Evolutionary conservation across 2,329 filamentous ascomycete genomes (phyloP).

Genomic region (Pseudocercospora vitis): DNA sequence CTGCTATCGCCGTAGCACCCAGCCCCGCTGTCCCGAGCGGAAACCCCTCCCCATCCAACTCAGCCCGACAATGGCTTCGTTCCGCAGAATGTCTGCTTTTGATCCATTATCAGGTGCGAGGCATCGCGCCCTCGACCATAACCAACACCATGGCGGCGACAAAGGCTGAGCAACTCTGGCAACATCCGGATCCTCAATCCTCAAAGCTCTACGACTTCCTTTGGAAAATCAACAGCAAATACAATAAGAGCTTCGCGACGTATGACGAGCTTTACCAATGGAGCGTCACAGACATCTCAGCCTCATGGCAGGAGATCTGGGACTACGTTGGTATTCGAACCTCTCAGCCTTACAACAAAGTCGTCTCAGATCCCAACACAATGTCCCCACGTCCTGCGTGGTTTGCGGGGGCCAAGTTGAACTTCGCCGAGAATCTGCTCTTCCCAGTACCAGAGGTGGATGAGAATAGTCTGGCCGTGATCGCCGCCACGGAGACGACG

Average conservation of each 20-base stretch:
- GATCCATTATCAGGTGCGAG: not conserved
- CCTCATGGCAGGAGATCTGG: constrained; percentile 87
- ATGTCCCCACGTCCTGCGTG: constrained; percentile 89
- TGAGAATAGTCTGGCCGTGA: constrained; percentile 66
- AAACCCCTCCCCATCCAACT: too few relatives aligned
- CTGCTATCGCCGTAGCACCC: too few relatives aligned
- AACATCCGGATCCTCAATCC: constrained; percentile 43
- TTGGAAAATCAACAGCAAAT: constrained; percentile 65
- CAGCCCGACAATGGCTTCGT: too few relatives aligned
- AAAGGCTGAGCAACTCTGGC: constrained; percentile 35
- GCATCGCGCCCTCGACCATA: not conserved
- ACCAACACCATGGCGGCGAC: not conserved
- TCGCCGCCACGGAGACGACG: constrained; percentile 75
- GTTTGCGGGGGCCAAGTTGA: constrained; percentile 75
- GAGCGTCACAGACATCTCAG: constrained; percentile 73
- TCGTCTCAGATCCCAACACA: constrained; percentile 63
- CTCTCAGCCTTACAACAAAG: constrained; percentile 63
- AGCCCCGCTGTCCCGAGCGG: too few relatives aligned
- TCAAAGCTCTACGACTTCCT: constrained; percentile 51
- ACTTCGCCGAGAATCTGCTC: constrained; percentile 93
- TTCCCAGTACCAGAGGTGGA: constrained; percentile 65
- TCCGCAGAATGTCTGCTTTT: not conserved
- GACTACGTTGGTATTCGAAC: constrained; percentile 74
- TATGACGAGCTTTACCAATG: constrained; percentile 80
- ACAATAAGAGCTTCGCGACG: constrained; percentile 60